phyloP scores from a whole-genome alignment of 805 yeast species.

The Ogataea trehaloabstinens region DNA sequence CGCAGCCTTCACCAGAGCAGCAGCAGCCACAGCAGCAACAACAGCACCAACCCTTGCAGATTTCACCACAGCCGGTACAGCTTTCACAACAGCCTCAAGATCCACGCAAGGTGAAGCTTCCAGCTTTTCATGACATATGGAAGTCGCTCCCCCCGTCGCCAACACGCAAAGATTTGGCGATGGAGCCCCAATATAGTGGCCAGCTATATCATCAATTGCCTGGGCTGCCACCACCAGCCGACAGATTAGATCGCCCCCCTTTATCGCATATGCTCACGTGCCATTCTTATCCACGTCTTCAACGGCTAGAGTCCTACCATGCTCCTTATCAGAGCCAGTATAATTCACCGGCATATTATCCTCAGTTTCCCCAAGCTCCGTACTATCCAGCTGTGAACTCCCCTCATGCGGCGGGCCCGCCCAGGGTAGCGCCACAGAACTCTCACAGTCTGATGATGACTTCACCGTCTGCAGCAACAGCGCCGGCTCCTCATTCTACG shows the following conservation, averaged over 20 bases:
- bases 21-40: background rate
- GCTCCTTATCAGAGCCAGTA: background rate
- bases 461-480: background rate
- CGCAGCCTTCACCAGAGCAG: background rate
- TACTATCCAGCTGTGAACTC: constrained; percentile 6
- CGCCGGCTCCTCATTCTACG: background rate
- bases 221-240: background rate
- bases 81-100: background rate
- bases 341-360: constrained; percentile 1
- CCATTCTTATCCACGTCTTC: background rate
- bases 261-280: background rate
- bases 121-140: constrained; percentile 77
- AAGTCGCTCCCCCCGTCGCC: constrained; percentile 59
- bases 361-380: constrained; percentile 6
- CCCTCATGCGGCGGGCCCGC: constrained; percentile 1
- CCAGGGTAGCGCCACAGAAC: constrained; percentile 2
- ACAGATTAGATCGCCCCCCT: background rate
- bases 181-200: background rate
- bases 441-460: background rate
- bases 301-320: background rate
- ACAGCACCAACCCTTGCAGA: background rate
- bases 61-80: background rate
- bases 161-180: background rate
- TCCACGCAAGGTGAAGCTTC: constrained; percentile 61
- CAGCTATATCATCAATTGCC: background rate